Conservation (phyloP, 2,329 filamentous ascomycete species). For the Coniochaeta prunicola region DNA sequence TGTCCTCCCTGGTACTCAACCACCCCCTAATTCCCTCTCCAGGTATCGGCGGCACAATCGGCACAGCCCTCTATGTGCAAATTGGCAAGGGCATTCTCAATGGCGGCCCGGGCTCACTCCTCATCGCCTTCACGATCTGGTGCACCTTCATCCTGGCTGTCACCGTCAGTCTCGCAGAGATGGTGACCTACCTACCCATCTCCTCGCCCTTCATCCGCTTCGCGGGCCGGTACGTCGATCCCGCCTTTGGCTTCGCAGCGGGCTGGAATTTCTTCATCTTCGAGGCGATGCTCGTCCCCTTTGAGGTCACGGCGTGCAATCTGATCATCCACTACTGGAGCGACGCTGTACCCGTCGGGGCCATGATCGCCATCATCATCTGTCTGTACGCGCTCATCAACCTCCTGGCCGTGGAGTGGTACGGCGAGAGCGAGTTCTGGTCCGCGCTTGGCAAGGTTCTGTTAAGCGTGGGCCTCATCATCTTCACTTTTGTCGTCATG, state of each 20-base stretch:
- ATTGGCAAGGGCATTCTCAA: slow-evolving; percentile 52
- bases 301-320: slow-evolving; percentile 60
- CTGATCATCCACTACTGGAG: slow-evolving; percentile 59
- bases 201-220: slow-evolving; percentile 74
- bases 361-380: slow-evolving; percentile 51
- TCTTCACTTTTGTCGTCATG: slow-evolving; percentile 78
- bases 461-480: slow-evolving; percentile 62
- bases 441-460: slow-evolving; percentile 65
- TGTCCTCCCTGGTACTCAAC: neutral
- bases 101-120: slow-evolving; percentile 51
- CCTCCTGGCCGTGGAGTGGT: slow-evolving; percentile 65
- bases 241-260: slow-evolving; percentile 65
- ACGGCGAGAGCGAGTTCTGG: slow-evolving; percentile 72
- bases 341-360: slow-evolving; percentile 43
- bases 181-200: slow-evolving; percentile 71
- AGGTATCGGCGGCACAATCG: slow-evolving; percentile 58
- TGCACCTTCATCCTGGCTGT: slow-evolving; percentile 54
- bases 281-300: slow-evolving; percentile 59
- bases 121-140: slow-evolving; percentile 55
- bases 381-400: slow-evolving; percentile 54
- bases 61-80: slow-evolving; percentile 52
- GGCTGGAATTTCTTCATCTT: slow-evolving; percentile 72
- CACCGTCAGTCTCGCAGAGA: slow-evolving; percentile 60
- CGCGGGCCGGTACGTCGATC: slow-evolving; percentile 67
- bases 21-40: slow-evolving; percentile 16